Evolutionary conservation across 2,329 filamentous ascomycete species (phyloP), one percentile per base, ranked within the genome.

Genomic region (Thielaviopsis musarum): DNA sequence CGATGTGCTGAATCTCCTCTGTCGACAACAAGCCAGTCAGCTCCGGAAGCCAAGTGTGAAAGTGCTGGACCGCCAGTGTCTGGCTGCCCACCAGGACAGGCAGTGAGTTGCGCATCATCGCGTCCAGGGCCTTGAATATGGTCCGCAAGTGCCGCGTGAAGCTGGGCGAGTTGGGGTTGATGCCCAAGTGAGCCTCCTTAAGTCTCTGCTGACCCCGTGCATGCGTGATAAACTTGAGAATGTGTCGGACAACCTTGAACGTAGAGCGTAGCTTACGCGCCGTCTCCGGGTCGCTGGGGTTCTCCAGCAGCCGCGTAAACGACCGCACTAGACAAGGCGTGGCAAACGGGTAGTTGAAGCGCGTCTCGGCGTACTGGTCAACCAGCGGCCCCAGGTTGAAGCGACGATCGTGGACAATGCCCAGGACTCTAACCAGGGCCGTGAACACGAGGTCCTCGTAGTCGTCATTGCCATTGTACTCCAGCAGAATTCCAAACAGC

Each of bases 21-120:
- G 85, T 83, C 3, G 79, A 81, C 67, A 97, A 77, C 45, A 93
- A 77, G 1, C 84, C 82, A 0, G 82, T 77, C 10, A 98, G 80
- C 68, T 97, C 91, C 0, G 93, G 91, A n/a, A 98, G 75, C 93
- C 93, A 98, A 0, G 88, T 87, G 68, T 97, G 91, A 69, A 97
- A 95, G 69, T 97, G 89, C 70, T 98, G 93, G 13, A 97, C 90
- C 2, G 94, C 84, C 56, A 98, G 75, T 0, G 93, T 97, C 72
- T 98, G 95, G 63, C 88, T 97, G 38, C 93, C 93, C 15, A 97
- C 87, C 24, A 97, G 75, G 19, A 91, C 84, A 0, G 93, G 87
- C 2, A 89, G 87, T 1, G 83, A 77, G 69, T 89, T 95, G 62
- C 84, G 83, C 88, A 98, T 96, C 72, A 98, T 81, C 17, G 80